A percentile compares a stretch with the other conserved stretches of the same genome.
Conservation (phyloP, 352 stramenopile species). For the Phytophthora sp. region DNA sequence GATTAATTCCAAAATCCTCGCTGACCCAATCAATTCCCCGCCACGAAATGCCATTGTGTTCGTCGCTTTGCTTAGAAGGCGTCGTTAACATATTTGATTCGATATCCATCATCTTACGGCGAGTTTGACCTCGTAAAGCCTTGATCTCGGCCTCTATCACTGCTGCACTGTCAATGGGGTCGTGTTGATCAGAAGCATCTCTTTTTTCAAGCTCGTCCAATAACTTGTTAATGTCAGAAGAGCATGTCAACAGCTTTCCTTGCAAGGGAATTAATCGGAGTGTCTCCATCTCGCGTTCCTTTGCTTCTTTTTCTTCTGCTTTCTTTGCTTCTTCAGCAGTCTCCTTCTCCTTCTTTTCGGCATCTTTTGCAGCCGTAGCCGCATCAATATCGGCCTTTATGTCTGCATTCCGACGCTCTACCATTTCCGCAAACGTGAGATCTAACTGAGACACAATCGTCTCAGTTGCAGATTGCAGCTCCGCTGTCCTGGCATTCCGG, state of each 20-base stretch:
- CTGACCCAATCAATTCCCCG: slow-evolving; percentile 31
- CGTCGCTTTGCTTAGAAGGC: background rate
- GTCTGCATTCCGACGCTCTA: slow-evolving; percentile 35
- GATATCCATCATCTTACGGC: slow-evolving; percentile 40
- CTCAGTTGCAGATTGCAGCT: slow-evolving; percentile 37
- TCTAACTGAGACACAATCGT: slow-evolving; percentile 56
- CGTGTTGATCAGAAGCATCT: background rate
- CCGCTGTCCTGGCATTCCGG: slow-evolving; percentile 10
- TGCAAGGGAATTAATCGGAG: slow-evolving; percentile 50
- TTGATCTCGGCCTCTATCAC: slow-evolving; percentile 22
- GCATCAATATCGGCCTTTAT: slow-evolving; percentile 39
- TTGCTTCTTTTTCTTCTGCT: slow-evolving; percentile 30
- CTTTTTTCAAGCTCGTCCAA: slow-evolving; percentile 42
- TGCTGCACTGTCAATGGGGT: background rate
- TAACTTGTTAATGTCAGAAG: slow-evolving; percentile 50
- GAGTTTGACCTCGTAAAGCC: slow-evolving; percentile 19
- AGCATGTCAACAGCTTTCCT: slow-evolving; percentile 49
- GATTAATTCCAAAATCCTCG: slow-evolving; percentile 15
- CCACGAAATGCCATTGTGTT: slow-evolving; percentile 12
- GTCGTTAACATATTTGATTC: slow-evolving; percentile 25
- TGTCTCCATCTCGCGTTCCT: slow-evolving; percentile 48
- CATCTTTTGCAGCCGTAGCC: slow-evolving; percentile 31
- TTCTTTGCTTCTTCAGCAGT: slow-evolving; percentile 44
- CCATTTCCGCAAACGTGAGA: slow-evolving; percentile 46
- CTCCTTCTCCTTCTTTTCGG: slow-evolving; percentile 51